Evolutionary conservation across 2,329 filamentous ascomycete species (phyloP).

Genomic region (Diaporthe sp.): DNA sequence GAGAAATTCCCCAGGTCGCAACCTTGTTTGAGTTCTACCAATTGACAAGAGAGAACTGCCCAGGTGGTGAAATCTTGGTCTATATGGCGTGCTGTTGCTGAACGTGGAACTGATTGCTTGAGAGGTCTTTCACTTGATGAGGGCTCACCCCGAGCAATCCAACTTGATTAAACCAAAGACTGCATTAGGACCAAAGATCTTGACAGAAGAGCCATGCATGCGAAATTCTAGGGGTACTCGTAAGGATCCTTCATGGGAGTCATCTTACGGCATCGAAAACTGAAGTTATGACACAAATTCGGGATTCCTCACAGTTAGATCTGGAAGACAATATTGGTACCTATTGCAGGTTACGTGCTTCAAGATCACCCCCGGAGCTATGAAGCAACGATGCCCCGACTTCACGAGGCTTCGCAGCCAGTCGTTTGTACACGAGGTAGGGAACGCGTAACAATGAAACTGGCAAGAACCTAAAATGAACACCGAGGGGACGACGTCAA

Average conservation of each 20-base stretch:
- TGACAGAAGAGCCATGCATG: too few species aligned
- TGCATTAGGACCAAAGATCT: too few species aligned
- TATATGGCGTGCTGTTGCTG: neutral
- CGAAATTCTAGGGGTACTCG: too few species aligned
- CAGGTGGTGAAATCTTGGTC: neutral
- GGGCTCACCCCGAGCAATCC: too few species aligned
- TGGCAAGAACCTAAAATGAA: neutral
- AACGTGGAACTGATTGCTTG: too few species aligned
- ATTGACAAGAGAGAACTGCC: neutral
- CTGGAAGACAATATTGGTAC: neutral
- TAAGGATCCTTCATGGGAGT: too few species aligned
- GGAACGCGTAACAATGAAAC: neutral
- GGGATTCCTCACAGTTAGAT: neutral
- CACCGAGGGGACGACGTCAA: neutral
- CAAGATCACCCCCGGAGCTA: neutral
- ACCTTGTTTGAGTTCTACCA: neutral
- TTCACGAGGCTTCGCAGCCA: neutral
- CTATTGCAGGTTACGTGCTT: too few species aligned
- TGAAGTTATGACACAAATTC: too few species aligned
- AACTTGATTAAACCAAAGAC: too few species aligned
- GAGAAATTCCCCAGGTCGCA: neutral
- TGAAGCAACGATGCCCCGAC: neutral
- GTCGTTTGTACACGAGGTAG: neutral
- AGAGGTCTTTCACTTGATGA: too few species aligned
- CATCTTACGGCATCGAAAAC: too few species aligned